These are phyloP conservation scores for Cyberlindnera bimundalis DNA, from an alignment of 805 yeast genomes.

Conservation along the genomic window DNA sequence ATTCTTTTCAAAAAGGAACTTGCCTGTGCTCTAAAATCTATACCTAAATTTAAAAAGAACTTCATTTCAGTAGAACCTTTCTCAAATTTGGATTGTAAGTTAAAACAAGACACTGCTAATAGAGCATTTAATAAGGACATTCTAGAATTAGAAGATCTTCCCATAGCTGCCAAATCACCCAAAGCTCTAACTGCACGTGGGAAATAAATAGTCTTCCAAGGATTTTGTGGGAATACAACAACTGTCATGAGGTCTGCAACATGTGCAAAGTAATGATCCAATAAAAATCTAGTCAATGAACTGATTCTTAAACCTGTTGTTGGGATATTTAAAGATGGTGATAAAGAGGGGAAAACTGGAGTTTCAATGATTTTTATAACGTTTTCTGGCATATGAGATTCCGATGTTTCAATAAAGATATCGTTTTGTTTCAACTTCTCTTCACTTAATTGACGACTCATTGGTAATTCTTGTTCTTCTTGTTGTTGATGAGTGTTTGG, in stretches of 20 bases:
- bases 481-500: constrained; percentile 15
- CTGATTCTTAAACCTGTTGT: constrained; percentile 59
- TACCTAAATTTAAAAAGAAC: constrained; percentile 68
- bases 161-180: constrained; percentile 75
- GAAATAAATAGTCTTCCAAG: constrained; percentile 85
- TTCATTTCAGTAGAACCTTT: constrained; percentile 66
- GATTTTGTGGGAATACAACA: constrained; percentile 67
- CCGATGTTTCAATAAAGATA: constrained; percentile 23
- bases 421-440: constrained; percentile 4
- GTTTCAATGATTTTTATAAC: constrained; percentile 41
- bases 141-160: constrained; percentile 70
- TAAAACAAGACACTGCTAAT: constrained; percentile 78
- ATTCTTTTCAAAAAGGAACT: constrained; percentile 61
- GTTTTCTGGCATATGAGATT: constrained; percentile 45
- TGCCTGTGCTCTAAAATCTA: constrained; percentile 72
- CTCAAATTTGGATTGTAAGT: constrained; percentile 67
- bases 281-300: constrained; percentile 67
- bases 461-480: background rate
- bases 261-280: constrained; percentile 67
- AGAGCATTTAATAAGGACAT: constrained; percentile 76
- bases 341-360: constrained; percentile 32
- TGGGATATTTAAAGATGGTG: constrained; percentile 41
- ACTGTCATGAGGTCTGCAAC: constrained; percentile 82
- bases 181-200: constrained; percentile 80
- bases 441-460: background rate